phyloP scores from a whole-genome alignment of 768 basidiomycete genomes.

The Leccinellum rugosiceps region DNA sequence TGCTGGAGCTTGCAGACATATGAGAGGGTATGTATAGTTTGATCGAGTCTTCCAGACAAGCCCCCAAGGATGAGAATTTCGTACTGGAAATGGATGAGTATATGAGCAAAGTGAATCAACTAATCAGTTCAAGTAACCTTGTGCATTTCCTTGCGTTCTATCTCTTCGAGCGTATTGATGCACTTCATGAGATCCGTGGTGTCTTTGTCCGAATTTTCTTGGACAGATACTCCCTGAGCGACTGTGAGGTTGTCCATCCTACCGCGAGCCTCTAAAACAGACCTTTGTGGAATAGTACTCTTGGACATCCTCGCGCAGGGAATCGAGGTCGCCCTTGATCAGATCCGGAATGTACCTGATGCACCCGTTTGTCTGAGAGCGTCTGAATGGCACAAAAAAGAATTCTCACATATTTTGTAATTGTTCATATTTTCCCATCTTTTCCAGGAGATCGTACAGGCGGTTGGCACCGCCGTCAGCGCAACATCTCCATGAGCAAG shows the following conservation, averaged over 20 bases:
- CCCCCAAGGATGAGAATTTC: conserved; percentile 84
- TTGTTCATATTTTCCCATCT: conserved; percentile 1
- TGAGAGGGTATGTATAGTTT: conserved; percentile 88
- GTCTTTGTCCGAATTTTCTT: conserved; percentile 68
- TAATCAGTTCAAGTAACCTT: conserved; percentile 30
- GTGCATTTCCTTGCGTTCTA: conserved; percentile 43
- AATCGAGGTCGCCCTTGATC: conserved; percentile 95
- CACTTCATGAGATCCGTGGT: conserved; percentile 99
- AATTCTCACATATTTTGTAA: conserved; percentile 16
- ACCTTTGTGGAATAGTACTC: conserved; percentile 64
- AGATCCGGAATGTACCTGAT: conserved; percentile 74
- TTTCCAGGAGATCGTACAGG: conserved; percentile 54
- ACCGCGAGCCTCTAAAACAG: conserved; percentile 13
- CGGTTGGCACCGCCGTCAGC: conserved; percentile 91
- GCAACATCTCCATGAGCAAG: conserved; percentile 56
- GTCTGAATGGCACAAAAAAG: not conserved
- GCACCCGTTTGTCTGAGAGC: not conserved
- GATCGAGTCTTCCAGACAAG: conserved; percentile 87
- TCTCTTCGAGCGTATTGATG: conserved; percentile 55
- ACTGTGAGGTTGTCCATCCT: not conserved
- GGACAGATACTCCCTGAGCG: conserved; percentile 61
- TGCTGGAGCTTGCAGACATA: conserved; percentile 77
- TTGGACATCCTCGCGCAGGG: conserved; percentile 71
- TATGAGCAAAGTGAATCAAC: not conserved
- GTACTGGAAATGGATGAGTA: conserved; percentile 37